phyloP scores from a whole-genome alignment of 345 rosid genomes.

The Syzygium jambos region DNA sequence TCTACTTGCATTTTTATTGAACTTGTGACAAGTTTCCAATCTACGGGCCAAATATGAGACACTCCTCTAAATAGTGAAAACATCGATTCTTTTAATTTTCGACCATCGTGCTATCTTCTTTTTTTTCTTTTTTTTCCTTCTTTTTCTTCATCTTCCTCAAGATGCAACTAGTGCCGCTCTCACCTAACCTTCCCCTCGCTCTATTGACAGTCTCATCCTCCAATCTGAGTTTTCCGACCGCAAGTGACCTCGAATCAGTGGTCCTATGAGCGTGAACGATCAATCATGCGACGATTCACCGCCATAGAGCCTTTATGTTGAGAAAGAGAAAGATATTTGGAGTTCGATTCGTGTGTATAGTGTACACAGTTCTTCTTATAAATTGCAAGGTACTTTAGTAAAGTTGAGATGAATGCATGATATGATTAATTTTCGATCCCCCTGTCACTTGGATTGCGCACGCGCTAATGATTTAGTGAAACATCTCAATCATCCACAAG shows the following conservation, averaged over 20 bases:
- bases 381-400: background rate
- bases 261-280: background rate
- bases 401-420: background rate
- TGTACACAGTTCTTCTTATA: background rate
- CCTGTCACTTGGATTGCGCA: background rate
- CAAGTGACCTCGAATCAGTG: background rate
- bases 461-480: background rate
- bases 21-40: background rate
- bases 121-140: no score
- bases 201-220: background rate
- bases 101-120: background rate
- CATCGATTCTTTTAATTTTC: background rate
- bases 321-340: background rate
- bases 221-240: background rate
- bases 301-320: fast-evolving
- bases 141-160: background rate
- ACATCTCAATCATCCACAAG: background rate
- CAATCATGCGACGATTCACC: background rate
- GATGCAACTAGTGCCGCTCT: background rate
- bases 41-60: background rate
- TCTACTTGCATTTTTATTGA: background rate
- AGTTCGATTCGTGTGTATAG: background rate
- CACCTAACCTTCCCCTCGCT: background rate
- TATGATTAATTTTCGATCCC: background rate
- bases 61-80: background rate